Percentiles rank a stretch among this genome's conserved stretches.
Evolutionary conservation across 345 rosid genomes (phyloP).

Genomic region (Iberis pinnata): DNA sequence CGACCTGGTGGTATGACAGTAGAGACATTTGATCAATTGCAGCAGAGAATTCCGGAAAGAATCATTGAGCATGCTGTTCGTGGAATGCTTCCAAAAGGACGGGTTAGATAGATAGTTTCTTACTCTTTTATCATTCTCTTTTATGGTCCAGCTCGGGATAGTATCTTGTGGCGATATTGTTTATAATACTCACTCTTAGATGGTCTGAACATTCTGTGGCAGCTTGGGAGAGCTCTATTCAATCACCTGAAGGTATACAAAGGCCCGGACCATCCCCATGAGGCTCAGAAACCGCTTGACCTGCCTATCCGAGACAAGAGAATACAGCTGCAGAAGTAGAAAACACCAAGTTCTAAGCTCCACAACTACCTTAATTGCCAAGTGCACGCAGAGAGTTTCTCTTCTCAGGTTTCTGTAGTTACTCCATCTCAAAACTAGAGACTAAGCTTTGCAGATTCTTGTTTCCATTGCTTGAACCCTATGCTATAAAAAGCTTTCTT

Average conservation of each 20-base stretch:
- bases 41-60: constrained; percentile 92
- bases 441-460: constrained; percentile 23
- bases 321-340: constrained; percentile 47
- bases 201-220: constrained; percentile 26
- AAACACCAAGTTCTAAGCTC: constrained; percentile 9
- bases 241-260: constrained; percentile 93
- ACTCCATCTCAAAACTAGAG: constrained; percentile 20
- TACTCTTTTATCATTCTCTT: constrained; percentile 13
- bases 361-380: background rate
- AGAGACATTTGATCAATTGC: constrained; percentile 83
- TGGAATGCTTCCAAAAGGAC: constrained; percentile 98
- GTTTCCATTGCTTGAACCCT: constrained; percentile 15
- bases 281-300: constrained; percentile 78
- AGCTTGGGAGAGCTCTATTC: constrained; percentile 91
- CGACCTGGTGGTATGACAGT: constrained; percentile 98
- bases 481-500: constrained; percentile 1
- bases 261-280: constrained; percentile 90
- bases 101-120: constrained; percentile 46
- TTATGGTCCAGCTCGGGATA: background rate
- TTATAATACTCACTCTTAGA: background rate
- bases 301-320: constrained; percentile 90
- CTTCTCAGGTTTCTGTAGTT: constrained; percentile 19
- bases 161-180: background rate
- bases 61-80: constrained; percentile 96
- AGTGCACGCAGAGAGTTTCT: constrained; percentile 10